Base-by-base conservation (phyloP, 2,329 filamentous ascomycete species). In the Calonectria pteridis region DNA sequence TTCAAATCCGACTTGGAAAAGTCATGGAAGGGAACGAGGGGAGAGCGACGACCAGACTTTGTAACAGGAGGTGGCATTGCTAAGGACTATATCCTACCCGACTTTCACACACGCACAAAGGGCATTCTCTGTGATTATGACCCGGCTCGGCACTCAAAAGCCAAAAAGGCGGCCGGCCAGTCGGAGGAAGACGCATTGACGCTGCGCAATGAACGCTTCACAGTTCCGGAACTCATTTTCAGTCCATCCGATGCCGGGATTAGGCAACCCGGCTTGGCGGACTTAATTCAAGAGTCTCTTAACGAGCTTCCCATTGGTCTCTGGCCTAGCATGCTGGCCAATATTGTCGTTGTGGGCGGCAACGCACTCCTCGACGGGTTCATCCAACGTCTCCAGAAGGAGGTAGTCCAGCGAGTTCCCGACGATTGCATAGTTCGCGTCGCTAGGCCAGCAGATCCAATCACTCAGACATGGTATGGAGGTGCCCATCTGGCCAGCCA, bases 71-170 rank as follows among this genome's bases (percentile, higher is more conserved):
- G 83, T 16, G 90, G 90, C 6, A 91, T 98, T 40, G 94, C 95
- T 7, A 93, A 96, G 71, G 96, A 99, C 82, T 99, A 98, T 82
- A 93, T 98, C 26, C 88, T 99, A 2, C 97, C 97, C 0, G 96
- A 99, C 83, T 93, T 91, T 74, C 90, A 92, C 77, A 85, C 87
- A 0, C 85, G 88, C 4, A 84, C 84, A 4, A 87, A 93, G 58
- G 96, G 96, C 1, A 89, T 94, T 66, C 87, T 95, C 35, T 90
- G 94, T 68, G 93, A 95, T 4, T 95, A 96, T 80, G 95, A 98
- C 79, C 91, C 94, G 0, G 85, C 89, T 0, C 86, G 89, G 35
- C 89, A 92, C 51, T 89, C 91, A 0, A 88, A 86, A 55, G 85
- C 88, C 3, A 84, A 84, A 33, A 89, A 88, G 77, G 84, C 85